Conservation (phyloP, 1,284 basidiomycete genomes). For the Heterobasidion annosum region DNA sequence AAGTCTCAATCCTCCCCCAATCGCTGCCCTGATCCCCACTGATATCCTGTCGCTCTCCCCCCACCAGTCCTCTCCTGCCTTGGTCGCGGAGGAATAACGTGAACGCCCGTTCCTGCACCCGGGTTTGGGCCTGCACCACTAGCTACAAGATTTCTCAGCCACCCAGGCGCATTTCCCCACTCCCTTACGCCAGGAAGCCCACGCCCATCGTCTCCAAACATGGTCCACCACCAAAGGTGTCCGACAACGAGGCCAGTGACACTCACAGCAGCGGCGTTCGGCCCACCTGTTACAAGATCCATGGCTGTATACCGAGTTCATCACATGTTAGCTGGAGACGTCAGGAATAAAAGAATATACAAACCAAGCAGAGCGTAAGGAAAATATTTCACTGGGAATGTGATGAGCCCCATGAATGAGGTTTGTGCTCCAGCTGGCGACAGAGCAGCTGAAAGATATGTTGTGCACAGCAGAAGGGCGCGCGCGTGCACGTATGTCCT, state of each 20-base stretch:
- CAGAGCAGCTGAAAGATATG: constrained; percentile 60
- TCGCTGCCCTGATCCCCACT: constrained; percentile 33
- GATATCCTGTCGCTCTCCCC: constrained; percentile 19
- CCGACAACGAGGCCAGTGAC: constrained; percentile 69
- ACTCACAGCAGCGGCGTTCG: constrained; percentile 41
- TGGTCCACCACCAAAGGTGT: constrained; percentile 68
- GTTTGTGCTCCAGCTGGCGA: constrained; percentile 58
- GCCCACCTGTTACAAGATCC: constrained; percentile 64
- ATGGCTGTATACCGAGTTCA: constrained; percentile 21
- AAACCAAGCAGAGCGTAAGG: constrained; percentile 63
- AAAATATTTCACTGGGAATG: constrained; percentile 62
- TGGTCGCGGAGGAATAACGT: constrained; percentile 20
- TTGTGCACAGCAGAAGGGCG: constrained; percentile 60
- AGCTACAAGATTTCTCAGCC: constrained; percentile 27
- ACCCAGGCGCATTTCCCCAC: constrained; percentile 27
- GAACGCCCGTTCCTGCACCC: constrained; percentile 19
- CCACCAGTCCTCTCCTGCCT: constrained; percentile 8
- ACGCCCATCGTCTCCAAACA: constrained; percentile 8
- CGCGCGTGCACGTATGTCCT: constrained; percentile 47
- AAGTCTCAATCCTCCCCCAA: constrained; percentile 18
- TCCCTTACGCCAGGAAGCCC: constrained; percentile 35
- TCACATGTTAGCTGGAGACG: too few species aligned
- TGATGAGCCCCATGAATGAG: constrained; percentile 68
- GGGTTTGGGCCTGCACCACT: constrained; percentile 13
- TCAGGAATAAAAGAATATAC: neutral